Conservation (phyloP, 1,284 basidiomycete species). For the Tilletiopsis washingtonensis region DNA sequence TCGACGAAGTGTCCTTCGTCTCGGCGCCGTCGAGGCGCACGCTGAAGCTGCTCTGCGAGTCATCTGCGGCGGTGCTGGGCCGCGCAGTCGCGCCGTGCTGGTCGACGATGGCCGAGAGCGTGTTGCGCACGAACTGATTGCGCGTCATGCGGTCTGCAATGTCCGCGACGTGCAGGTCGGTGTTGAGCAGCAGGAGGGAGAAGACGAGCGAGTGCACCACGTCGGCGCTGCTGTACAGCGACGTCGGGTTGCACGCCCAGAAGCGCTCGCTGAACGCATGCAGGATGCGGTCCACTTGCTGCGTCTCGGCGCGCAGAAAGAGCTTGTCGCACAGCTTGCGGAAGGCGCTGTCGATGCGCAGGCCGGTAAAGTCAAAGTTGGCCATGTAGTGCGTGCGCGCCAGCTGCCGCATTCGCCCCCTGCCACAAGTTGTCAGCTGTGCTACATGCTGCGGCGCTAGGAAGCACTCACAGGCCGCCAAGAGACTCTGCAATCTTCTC, state of each 20-base stretch:
- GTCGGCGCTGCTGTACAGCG: slow-evolving; percentile 70
- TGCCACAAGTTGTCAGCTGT: too few relatives aligned
- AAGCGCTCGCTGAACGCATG: slow-evolving; percentile 81
- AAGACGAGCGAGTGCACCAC: slow-evolving; percentile 88
- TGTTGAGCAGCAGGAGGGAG: slow-evolving; percentile 88
- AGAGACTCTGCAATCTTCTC: slow-evolving; percentile 95
- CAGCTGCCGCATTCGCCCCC: slow-evolving; percentile 67
- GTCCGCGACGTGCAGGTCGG: slow-evolving; percentile 92
- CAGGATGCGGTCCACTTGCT: slow-evolving; percentile 93
- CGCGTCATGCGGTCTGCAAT: slow-evolving; percentile 81
- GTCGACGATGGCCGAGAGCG: slow-evolving; percentile 63
- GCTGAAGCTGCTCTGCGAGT: slow-evolving; percentile 4
- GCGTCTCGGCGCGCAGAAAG: slow-evolving; percentile 88
- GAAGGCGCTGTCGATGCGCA: slow-evolving; percentile 82
- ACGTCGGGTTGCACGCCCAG: slow-evolving; percentile 77
- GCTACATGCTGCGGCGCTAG: too few relatives aligned
- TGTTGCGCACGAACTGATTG: slow-evolving; percentile 87
- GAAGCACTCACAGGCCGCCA: slow-evolving; percentile 67
- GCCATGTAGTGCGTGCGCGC: slow-evolving; percentile 74
- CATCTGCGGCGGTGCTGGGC: neutral
- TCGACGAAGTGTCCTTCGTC: neutral
- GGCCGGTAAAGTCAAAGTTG: slow-evolving; percentile 74
- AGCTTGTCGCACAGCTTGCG: slow-evolving; percentile 81
- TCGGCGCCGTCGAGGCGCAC: too few relatives aligned
- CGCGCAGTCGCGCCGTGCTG: neutral